These are phyloP conservation scores for Plasmodium billcollinsi DNA, from an alignment of 169 alveolate species.

Conservation along the genomic window DNA sequence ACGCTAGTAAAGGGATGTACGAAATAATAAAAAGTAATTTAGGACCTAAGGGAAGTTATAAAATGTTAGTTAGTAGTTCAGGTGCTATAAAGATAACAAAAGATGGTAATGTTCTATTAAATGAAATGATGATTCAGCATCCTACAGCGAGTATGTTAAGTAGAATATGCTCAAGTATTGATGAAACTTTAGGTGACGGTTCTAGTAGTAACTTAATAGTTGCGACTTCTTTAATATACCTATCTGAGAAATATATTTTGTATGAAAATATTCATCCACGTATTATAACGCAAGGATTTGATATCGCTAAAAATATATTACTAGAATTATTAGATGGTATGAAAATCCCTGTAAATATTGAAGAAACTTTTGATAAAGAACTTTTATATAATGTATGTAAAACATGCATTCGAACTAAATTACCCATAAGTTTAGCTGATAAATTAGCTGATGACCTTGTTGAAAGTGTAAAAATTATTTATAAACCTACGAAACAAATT, in stretches of 20 bases:
- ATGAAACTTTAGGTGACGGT: constrained; percentile 99
- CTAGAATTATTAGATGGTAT: constrained; percentile 91
- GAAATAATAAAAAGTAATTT: constrained; percentile 96
- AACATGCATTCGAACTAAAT: constrained; percentile 95
- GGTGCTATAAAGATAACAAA: constrained; percentile 96
- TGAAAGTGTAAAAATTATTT: constrained; percentile 91
- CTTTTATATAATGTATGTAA: constrained; percentile 94
- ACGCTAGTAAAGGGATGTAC: constrained; percentile 98
- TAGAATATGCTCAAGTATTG: constrained; percentile 99
- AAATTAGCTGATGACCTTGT: constrained; percentile 95
- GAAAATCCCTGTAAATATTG: constrained; percentile 80
- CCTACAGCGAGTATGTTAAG: constrained; percentile 99
- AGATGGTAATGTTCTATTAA: constrained; percentile 97
- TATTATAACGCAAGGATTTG: constrained; percentile 97
- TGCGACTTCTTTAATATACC: constrained; percentile 94
- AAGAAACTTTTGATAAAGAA: constrained; percentile 90
- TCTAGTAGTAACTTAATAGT: constrained; percentile 97
- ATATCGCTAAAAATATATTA: constrained; percentile 93
- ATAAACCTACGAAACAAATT: constrained; percentile 83
- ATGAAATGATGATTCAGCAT: constrained; percentile 99
- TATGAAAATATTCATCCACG: constrained; percentile 98
- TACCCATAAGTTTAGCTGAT: constrained; percentile 93
- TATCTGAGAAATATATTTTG: constrained; percentile 83
- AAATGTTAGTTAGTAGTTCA: constrained; percentile 98
- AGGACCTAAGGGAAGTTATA: constrained; percentile 99